These are phyloP conservation scores for Plasmodium ovale DNA, from an alignment of 169 alveolate species.

Conservation along the genomic window DNA sequence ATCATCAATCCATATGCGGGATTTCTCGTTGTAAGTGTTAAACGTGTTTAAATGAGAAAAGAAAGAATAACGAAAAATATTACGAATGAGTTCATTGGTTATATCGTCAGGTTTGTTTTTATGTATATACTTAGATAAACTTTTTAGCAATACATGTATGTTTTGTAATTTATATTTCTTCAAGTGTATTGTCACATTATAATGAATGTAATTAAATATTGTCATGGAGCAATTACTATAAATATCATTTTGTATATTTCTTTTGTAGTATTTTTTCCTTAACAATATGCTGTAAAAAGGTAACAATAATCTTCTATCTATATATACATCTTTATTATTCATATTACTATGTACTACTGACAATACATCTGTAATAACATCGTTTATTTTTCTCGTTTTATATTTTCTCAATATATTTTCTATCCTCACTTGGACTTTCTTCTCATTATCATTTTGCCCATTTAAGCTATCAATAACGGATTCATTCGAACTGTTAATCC, in stretches of 20 bases:
- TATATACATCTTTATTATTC: slow-evolving; percentile 37
- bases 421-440: neutral
- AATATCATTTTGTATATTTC: slow-evolving; percentile 17
- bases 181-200: slow-evolving; percentile 23
- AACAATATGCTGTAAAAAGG: slow-evolving; percentile 32
- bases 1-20: neutral
- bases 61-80: slow-evolving; percentile 36
- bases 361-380: neutral
- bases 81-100: slow-evolving; percentile 18
- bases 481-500: neutral
- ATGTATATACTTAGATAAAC: slow-evolving; percentile 34
- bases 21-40: neutral
- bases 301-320: slow-evolving; percentile 16
- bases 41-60: slow-evolving; percentile 21
- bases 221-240: slow-evolving; percentile 22
- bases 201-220: slow-evolving; percentile 50
- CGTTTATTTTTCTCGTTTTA: neutral
- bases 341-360: neutral
- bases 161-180: slow-evolving; percentile 28
- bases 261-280: slow-evolving; percentile 19
- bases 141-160: slow-evolving; percentile 6
- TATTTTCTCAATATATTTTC: slow-evolving; percentile 3
- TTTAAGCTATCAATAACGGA: too few species aligned
- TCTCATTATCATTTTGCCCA: neutral
- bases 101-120: slow-evolving; percentile 12